These are phyloP conservation scores for Bromus sterilis DNA, from an alignment of 176 grass and related monocot genomes.

Conservation along the genomic window DNA sequence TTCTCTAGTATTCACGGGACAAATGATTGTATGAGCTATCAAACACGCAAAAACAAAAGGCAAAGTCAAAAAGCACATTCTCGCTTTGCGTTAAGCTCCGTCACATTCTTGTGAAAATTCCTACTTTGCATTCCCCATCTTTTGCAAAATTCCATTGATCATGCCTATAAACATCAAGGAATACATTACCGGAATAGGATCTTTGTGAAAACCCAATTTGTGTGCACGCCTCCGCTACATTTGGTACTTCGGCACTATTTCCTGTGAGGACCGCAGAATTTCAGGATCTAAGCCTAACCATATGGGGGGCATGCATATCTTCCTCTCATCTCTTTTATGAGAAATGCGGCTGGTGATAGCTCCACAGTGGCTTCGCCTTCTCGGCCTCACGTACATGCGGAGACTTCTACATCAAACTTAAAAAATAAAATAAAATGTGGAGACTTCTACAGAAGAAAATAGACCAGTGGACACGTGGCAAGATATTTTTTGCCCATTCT, in stretches of 20 bases:
- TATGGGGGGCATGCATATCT: not conserved
- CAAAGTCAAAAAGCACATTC: slow-evolving; percentile 20
- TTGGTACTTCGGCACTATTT: not conserved
- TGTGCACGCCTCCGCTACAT: not conserved
- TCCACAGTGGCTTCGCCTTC: not conserved
- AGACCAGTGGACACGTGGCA: too few relatives aligned
- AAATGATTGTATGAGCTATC: not conserved
- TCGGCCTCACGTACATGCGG: not conserved
- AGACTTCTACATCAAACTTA: too few relatives aligned
- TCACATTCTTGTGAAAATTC: slow-evolving; percentile 8
- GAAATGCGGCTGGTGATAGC: not conserved
- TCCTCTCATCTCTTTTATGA: not conserved
- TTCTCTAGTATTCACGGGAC: not conserved
- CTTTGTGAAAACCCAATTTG: not conserved
- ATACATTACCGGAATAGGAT: not conserved
- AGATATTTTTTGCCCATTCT: too few relatives aligned
- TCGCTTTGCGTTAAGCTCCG: not conserved
- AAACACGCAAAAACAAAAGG: slow-evolving; percentile 10
- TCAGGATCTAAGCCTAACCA: not conserved
- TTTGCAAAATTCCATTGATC: not conserved
- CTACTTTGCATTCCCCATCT: not conserved
- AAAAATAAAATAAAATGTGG: too few relatives aligned
- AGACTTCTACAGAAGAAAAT: too few relatives aligned
- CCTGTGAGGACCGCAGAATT: not conserved
- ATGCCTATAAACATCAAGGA: not conserved